Conservation (phyloP, 768 basidiomycete genomes). For the Strobilomyces dryophilus region DNA sequence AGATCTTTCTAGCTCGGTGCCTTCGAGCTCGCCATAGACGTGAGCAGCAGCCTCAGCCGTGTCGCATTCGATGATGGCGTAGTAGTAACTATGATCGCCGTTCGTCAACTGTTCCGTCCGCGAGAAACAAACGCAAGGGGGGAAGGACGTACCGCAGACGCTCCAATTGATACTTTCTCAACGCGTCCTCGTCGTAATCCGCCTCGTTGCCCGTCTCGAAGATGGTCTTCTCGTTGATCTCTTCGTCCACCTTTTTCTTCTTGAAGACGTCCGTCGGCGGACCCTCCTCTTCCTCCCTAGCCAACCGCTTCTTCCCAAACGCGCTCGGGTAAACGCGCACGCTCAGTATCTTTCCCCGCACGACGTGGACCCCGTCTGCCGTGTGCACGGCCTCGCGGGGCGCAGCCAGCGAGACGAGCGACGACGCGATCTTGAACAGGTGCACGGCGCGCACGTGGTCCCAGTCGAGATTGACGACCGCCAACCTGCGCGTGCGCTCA, state of each 20-base stretch:
- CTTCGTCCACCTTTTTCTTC: conserved; percentile 44
- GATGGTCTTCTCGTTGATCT: conserved; percentile 60
- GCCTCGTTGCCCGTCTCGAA: conserved; percentile 65
- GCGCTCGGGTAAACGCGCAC: conserved; percentile 90
- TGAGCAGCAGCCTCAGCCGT: conserved; percentile 70
- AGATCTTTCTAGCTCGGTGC: conserved; percentile 93
- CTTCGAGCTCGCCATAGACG: conserved; percentile 83
- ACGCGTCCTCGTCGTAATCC: conserved; percentile 83
- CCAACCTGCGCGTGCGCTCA: conserved; percentile 63
- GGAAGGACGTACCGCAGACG: conserved; percentile 65
- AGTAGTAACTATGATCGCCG: conserved; percentile 71
- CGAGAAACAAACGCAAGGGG: background rate
- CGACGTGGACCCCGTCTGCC: conserved; percentile 28
- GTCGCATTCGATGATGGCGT: conserved; percentile 90
- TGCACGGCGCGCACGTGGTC: conserved; percentile 62
- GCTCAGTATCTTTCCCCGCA: conserved; percentile 64
- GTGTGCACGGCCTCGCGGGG: conserved; percentile 31
- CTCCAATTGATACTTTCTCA: conserved; percentile 91
- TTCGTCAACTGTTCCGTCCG: conserved; percentile 4
- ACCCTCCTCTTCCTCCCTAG: conserved; percentile 83
- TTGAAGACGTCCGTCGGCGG: conserved; percentile 85
- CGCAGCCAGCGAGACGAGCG: conserved; percentile 65
- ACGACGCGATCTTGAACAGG: conserved; percentile 69
- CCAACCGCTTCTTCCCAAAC: conserved; percentile 87
- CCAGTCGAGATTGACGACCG: conserved; percentile 97